A percentile compares a stretch with the other conserved stretches of the same genome.
Conservation (phyloP, 176 grass and related monocot genomes). For the Phragmites australis region DNA sequence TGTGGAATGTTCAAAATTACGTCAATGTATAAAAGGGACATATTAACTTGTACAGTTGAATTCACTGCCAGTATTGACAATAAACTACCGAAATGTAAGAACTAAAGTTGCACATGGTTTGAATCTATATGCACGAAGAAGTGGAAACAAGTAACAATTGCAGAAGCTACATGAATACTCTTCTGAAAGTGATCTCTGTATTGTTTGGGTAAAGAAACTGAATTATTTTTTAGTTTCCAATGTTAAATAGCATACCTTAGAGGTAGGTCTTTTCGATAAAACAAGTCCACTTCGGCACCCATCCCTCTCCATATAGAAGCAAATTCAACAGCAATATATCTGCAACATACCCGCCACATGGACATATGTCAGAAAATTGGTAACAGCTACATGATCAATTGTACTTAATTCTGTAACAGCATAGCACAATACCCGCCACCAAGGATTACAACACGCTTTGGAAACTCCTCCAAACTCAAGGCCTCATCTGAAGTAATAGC, state of each 20-base stretch:
- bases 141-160: too few species aligned
- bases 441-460: slow-evolving; percentile 83
- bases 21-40: not conserved
- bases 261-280: slow-evolving; percentile 85
- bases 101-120: not conserved
- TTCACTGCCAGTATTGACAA: not conserved
- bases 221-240: not conserved
- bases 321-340: slow-evolving; percentile 98
- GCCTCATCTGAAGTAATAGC: slow-evolving; percentile 97
- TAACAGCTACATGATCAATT: not conserved
- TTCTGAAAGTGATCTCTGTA: not conserved
- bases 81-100: not conserved
- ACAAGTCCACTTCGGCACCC: slow-evolving; percentile 88
- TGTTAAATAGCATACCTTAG: slow-evolving; percentile 60
- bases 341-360: slow-evolving; percentile 27
- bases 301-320: slow-evolving; percentile 96
- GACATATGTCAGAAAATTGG: slow-evolving; percentile 19
- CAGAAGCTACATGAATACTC: slow-evolving; percentile 3
- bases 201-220: not conserved
- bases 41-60: not conserved
- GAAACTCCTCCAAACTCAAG: slow-evolving; percentile 91
- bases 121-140: not conserved
- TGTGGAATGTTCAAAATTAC: not conserved
- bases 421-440: slow-evolving; percentile 69
- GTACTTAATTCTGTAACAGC: not conserved